phyloP scores from a whole-genome alignment of 169 alveolate genomes.

The Perkinsus olseni region DNA sequence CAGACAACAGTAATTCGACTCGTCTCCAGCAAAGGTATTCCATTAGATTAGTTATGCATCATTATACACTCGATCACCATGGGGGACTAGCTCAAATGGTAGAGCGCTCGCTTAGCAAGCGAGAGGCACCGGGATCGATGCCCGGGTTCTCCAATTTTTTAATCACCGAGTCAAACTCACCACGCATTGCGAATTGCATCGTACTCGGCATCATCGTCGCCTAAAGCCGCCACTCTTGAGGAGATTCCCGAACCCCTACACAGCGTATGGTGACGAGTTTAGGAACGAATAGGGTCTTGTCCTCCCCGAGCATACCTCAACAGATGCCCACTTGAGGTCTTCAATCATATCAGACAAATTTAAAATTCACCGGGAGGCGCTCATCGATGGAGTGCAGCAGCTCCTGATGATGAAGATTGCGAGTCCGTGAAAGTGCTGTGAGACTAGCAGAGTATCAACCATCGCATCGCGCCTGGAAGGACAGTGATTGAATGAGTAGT shows the following conservation, averaged over 20 bases:
- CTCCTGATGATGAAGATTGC: background rate
- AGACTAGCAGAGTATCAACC: background rate
- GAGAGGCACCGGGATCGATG: too few species aligned
- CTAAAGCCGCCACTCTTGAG: background rate
- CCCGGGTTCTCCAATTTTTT: background rate
- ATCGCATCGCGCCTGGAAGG: too few species aligned
- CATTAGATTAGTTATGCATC: too few species aligned
- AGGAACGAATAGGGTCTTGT: too few species aligned
- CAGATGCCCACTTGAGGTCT: background rate
- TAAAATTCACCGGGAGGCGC: background rate
- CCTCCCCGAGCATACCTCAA: background rate
- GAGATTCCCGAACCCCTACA: background rate
- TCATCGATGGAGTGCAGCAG: background rate
- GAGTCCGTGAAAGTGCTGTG: background rate
- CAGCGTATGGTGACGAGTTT: too few species aligned
- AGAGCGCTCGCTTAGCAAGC: constrained; percentile 99
- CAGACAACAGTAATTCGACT: background rate
- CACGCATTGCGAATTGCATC: background rate
- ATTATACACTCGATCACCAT: too few species aligned
- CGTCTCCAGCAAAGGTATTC: too few species aligned
- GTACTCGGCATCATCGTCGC: background rate
- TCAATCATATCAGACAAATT: background rate
- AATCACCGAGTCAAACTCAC: background rate
- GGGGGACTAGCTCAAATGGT: constrained; percentile 98
- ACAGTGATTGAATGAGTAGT: too few species aligned